Evolutionary conservation across 78 protist species (phyloP), one percentile per base, ranked within the genome.

Genomic region (Trichosphaerium sp.): DNA sequence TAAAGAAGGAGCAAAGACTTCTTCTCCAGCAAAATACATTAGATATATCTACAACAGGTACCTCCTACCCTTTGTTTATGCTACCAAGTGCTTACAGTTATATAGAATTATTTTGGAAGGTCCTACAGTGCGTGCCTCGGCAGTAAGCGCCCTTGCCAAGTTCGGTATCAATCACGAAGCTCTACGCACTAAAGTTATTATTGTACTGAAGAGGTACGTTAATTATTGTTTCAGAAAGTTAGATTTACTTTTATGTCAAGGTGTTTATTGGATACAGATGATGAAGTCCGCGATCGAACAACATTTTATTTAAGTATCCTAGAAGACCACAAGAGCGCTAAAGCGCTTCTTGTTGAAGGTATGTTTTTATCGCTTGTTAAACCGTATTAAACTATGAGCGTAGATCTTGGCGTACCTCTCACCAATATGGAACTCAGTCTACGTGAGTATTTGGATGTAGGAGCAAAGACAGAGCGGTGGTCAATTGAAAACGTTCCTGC

Each of bases 21-120:
- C 75, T 4, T 58, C 71, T 31, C 96, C 98, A 18, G 25, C 76
- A 35, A 68, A 73, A 39, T 94, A 77, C 42, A 87, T 95, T 66
- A 82, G 97, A 44, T 88, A 83, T 80, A 92, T 97, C 69, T 92
- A 94, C 93, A 96, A 96, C 91, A 78, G 95, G 25, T 67, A 84
- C 40, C 44, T 82, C 64, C 69, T n/a, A n/a, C n/a, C n/a, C n/a
- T n/a, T 82, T 28, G 82, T 70, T 35, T 60, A 60, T 28, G 79
- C 79, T 29, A 56, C 69, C 8, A 66, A 29, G 38, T 62, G 1
- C 61, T 37, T 21, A 47, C 21, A 47, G 21, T 47, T 47, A n/a
- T 21, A 47, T 47, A 54, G 87, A 37, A 76, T 69, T 25, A 55
- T 80, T 29, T 77, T 92, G 42, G 97, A 92, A 61, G 66, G 60